Conservation (phyloP, 2,329 filamentous ascomycete genomes). For the Trichocomaceae sp. region DNA sequence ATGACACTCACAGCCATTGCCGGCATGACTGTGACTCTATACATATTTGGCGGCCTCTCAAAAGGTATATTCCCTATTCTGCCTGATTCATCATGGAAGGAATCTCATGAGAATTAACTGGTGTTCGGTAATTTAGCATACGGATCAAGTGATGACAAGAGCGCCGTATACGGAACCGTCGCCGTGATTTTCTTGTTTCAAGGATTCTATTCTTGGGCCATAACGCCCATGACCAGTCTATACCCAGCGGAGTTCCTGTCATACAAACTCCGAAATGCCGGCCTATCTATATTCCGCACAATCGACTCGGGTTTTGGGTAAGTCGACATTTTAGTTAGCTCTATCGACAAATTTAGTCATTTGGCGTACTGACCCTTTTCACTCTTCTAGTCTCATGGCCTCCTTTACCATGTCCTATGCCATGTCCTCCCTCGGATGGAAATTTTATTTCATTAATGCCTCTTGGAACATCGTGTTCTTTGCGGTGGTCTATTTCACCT, state of each 20-base stretch:
- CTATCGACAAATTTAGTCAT: too few species aligned
- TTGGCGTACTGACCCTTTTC: too few species aligned
- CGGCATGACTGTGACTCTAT: slow-evolving; percentile 6
- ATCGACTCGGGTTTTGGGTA: slow-evolving; percentile 24
- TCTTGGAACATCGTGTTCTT: slow-evolving; percentile 6
- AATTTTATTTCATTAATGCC: slow-evolving; percentile 10
- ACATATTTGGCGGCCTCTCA: slow-evolving; percentile 3
- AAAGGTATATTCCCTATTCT: slow-evolving; percentile 1
- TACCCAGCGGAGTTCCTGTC: slow-evolving; percentile 30
- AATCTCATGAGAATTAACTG: neutral
- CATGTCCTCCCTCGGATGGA: slow-evolving; percentile 6
- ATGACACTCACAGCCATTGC: neutral
- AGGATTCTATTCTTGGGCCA: slow-evolving; percentile 27
- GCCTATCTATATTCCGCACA: slow-evolving; percentile 26
- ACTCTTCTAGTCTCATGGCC: neutral
- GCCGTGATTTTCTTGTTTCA: slow-evolving; percentile 32
- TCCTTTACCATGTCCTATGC: slow-evolving; percentile 9
- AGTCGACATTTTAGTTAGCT: slow-evolving; percentile 18
- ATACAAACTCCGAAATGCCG: slow-evolving; percentile 27
- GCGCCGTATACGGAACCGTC: slow-evolving; percentile 38
- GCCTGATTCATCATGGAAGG: too few species aligned
- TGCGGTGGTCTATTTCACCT: neutral
- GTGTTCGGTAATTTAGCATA: slow-evolving; percentile 17
- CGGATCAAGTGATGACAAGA: slow-evolving; percentile 31
- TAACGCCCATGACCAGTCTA: slow-evolving; percentile 30